Conservation (phyloP, 1,284 basidiomycete species). For the Cystobasidiaceae sp. region DNA sequence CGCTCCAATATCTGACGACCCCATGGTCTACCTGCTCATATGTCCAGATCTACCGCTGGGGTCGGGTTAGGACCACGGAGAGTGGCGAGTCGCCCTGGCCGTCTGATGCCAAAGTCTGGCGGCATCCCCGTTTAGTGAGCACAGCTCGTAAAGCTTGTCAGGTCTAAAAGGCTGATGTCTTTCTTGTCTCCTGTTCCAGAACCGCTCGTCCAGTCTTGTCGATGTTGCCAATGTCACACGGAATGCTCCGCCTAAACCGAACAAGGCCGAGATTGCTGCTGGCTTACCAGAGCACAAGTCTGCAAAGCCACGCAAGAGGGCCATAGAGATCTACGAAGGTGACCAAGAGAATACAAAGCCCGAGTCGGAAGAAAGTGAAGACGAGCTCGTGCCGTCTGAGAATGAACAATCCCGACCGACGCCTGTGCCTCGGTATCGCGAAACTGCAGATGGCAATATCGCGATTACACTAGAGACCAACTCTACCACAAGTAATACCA, state of each 20-base stretch:
- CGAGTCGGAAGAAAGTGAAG: background rate
- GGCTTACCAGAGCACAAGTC: constrained; percentile 4
- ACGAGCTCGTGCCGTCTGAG: background rate
- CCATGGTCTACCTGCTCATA: no score
- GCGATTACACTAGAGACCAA: no score
- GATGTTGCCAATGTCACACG: constrained; percentile 27
- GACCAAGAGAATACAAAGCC: background rate
- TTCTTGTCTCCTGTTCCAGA: background rate
- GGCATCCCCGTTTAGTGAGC: constrained; percentile 20
- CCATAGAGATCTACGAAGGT: background rate
- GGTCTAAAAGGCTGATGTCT: background rate
- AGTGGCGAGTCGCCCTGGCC: constrained; percentile 14
- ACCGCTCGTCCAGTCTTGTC: constrained; percentile 1
- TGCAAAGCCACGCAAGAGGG: constrained; percentile 8
- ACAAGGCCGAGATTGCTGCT: constrained; percentile 8
- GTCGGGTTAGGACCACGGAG: constrained; percentile 9
- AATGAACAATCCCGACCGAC: no score
- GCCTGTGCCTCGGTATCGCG: no score
- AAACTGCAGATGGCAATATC: no score
- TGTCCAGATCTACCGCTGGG: constrained; percentile 30
- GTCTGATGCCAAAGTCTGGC: constrained; percentile 25
- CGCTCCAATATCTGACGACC: no score
- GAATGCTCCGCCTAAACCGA: constrained; percentile 29
- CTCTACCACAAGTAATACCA: no score
- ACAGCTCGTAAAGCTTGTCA: no score